Percentiles rank a stretch among this genome's conserved stretches.
Conservation (phyloP, 2,329 filamentous ascomycete genomes). For the Cadophora gregata region DNA sequence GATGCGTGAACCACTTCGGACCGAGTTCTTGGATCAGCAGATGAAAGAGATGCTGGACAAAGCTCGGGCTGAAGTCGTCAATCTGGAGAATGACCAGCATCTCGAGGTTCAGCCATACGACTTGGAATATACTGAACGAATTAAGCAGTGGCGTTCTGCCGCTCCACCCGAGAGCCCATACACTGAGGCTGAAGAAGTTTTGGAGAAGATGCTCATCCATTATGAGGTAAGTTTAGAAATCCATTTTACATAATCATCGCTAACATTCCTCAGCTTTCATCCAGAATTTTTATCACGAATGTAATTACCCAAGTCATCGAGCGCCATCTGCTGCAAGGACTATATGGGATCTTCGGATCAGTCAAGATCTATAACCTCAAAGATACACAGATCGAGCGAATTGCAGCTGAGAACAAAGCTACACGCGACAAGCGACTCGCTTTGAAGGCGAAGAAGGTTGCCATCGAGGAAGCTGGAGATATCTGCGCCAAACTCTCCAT, state of each 20-base stretch:
- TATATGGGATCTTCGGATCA: conserved; percentile 22
- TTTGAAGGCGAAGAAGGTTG: conserved; percentile 22
- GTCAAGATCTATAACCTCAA: conserved; percentile 27
- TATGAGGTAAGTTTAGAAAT: conserved; percentile 22
- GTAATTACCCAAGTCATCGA: conserved; percentile 29
- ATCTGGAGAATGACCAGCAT: conserved; percentile 25
- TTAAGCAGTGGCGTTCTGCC: conserved; percentile 22
- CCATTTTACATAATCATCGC: not conserved
- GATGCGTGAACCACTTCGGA: conserved; percentile 27
- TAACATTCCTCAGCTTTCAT: conserved; percentile 17
- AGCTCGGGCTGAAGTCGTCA: conserved; percentile 22
- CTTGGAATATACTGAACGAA: conserved; percentile 24
- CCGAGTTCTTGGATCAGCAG: conserved; percentile 24
- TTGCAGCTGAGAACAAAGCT: conserved; percentile 26
- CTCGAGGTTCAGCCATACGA: conserved; percentile 29
- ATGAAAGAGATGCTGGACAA: conserved; percentile 24
- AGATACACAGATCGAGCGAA: conserved; percentile 23
- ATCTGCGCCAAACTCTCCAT: conserved; percentile 26
- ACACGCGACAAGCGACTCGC: conserved; percentile 22
- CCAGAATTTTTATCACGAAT: conserved; percentile 29
- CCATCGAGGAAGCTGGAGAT: conserved; percentile 27
- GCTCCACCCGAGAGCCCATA: conserved; percentile 17
- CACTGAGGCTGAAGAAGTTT: conserved; percentile 25
- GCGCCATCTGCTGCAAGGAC: conserved; percentile 27
- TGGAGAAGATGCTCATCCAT: conserved; percentile 30